Evolutionary conservation across 331 rosid species (phyloP).

Genomic region (Malus hybrid): DNA sequence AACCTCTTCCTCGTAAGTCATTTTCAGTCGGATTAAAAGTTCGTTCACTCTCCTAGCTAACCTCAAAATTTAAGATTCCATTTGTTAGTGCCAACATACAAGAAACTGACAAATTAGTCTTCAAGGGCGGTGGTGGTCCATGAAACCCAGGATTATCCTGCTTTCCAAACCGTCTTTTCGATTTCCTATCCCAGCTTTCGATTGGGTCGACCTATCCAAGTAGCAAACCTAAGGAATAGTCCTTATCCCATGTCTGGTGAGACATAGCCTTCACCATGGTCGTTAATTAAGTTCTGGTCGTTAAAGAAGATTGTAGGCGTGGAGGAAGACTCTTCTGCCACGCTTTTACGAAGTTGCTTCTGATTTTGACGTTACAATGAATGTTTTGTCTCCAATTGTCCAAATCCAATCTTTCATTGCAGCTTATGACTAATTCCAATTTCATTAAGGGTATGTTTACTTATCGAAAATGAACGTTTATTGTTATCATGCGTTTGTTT

Average conservation of each 20-base stretch:
- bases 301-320: background rate
- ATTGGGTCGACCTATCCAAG: background rate
- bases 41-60: background rate
- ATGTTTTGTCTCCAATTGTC: background rate
- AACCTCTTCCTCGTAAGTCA: too few species aligned
- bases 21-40: background rate
- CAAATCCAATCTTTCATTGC: background rate
- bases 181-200: constrained; percentile 26
- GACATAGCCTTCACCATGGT: constrained; percentile 12
- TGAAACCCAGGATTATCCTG: constrained; percentile 16
- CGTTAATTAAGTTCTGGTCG: constrained; percentile 7
- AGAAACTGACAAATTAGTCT: constrained; percentile 20
- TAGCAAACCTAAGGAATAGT: background rate
- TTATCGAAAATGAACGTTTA: too few species aligned
- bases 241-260: constrained; percentile 10
- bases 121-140: constrained; percentile 32
- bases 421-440: too few species aligned
- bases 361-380: background rate
- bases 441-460: background rate
- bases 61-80: constrained; percentile 11
- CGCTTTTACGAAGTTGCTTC: background rate
- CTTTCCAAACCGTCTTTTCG: constrained; percentile 31
- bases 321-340: constrained; percentile 13
- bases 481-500: background rate
- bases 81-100: constrained; percentile 11